These are phyloP conservation scores for Pinus tabuliformis DNA, from an alignment of 75 land plant species.

Conservation along the genomic window DNA sequence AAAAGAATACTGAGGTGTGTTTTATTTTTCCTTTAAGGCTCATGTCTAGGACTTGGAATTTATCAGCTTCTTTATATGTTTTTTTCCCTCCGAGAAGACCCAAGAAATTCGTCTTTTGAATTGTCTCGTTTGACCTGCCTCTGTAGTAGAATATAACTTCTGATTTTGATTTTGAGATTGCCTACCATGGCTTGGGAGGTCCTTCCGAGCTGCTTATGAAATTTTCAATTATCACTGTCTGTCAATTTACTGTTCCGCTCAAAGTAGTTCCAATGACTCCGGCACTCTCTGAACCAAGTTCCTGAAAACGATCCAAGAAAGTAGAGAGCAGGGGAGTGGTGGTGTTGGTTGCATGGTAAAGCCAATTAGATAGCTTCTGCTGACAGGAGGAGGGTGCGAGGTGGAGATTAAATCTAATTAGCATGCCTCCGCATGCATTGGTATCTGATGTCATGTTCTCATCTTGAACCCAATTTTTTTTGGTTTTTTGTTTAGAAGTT, in stretches of 20 bases:
- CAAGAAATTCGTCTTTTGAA: neutral
- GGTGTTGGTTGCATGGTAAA: neutral
- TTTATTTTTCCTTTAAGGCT: neutral
- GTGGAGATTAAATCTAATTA: conserved; percentile 3
- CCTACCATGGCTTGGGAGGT: neutral
- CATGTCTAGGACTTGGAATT: neutral
- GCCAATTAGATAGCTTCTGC: conserved; percentile 17
- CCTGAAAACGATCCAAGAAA: no score
- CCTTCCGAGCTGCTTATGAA: no score
- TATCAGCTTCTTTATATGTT: neutral
- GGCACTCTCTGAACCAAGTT: no score
- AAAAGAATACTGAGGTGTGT: conserved; percentile 26
- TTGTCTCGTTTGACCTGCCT: neutral
- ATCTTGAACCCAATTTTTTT: no score
- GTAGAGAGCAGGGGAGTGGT: no score
- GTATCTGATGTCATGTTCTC: no score
- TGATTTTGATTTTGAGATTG: no score
- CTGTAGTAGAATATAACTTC: neutral
- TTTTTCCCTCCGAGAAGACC: neutral
- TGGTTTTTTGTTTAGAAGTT: no score
- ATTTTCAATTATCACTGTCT: no score
- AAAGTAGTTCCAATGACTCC: no score
- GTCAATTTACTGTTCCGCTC: no score
- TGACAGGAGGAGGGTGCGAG: conserved; percentile 32
- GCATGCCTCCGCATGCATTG: no score